Conservation (phyloP, 2,329 filamentous ascomycete genomes). For the Monosporascus sp. region DNA sequence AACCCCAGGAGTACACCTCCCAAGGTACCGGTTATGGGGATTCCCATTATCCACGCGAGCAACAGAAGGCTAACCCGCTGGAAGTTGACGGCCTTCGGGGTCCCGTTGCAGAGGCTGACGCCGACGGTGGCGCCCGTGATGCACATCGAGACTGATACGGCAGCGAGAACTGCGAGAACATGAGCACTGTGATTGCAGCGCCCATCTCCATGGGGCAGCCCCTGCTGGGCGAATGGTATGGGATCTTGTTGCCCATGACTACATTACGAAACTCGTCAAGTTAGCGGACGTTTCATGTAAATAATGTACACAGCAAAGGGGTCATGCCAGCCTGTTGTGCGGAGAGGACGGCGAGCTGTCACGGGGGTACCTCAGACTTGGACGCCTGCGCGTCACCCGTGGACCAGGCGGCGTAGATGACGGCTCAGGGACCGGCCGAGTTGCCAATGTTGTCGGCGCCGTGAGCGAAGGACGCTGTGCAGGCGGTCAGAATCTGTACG, state of each 20-base stretch:
- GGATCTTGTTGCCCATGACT: slow-evolving; percentile 61
- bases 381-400: slow-evolving; percentile 55
- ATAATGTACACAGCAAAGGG: too few relatives aligned
- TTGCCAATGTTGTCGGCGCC: slow-evolving; percentile 75
- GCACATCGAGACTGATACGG: slow-evolving; percentile 74
- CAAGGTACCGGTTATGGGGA: slow-evolving; percentile 56
- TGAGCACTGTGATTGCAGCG: slow-evolving; percentile 68
- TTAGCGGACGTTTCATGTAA: slow-evolving; percentile 9
- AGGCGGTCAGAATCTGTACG: slow-evolving; percentile 61
- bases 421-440: slow-evolving; percentile 64
- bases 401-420: slow-evolving; percentile 62
- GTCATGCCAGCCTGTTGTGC: too few relatives aligned
- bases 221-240: slow-evolving; percentile 28
- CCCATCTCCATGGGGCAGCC: slow-evolving; percentile 73
- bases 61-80: slow-evolving; percentile 64
- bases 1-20: slow-evolving; percentile 46
- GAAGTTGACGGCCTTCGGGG: slow-evolving; percentile 68
- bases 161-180: slow-evolving; percentile 71
- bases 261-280: slow-evolving; percentile 12
- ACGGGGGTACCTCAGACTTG: slow-evolving; percentile 64
- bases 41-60: slow-evolving; percentile 62
- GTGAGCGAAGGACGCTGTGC: slow-evolving; percentile 69
- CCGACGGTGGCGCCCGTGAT: slow-evolving; percentile 76
- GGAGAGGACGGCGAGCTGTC: slow-evolving; percentile 70
- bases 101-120: slow-evolving; percentile 72